Evolutionary conservation across 2,329 filamentous ascomycete genomes (phyloP).

Genomic region (Apiospora kogelbergensis): DNA sequence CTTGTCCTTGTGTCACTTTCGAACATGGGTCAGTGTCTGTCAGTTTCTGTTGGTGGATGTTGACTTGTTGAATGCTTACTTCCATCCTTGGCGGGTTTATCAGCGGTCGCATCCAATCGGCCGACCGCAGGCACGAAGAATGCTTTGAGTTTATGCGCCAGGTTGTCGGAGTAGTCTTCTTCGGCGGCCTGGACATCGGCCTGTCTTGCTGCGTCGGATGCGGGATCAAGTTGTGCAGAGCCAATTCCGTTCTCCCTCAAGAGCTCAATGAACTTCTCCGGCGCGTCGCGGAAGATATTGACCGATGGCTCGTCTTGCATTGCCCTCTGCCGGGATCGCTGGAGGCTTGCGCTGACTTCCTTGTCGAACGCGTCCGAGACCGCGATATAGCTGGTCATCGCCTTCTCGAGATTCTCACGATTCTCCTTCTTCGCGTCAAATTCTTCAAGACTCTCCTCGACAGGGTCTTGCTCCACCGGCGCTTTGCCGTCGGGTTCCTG

Average conservation of each 20-base stretch:
- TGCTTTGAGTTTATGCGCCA: slow-evolving; percentile 22
- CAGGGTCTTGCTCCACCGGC: slow-evolving; percentile 29
- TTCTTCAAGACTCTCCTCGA: slow-evolving; percentile 36
- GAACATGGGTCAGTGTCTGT: slow-evolving; percentile 41
- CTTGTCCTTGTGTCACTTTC: slow-evolving; percentile 45
- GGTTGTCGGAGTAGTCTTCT: slow-evolving; percentile 23
- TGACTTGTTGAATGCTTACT: slow-evolving; percentile 13
- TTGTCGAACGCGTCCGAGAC: slow-evolving; percentile 30
- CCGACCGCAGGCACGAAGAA: slow-evolving; percentile 30
- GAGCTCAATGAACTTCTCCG: not conserved
- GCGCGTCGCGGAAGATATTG: slow-evolving; percentile 8
- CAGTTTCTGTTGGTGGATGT: slow-evolving; percentile 15
- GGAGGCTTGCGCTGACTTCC: slow-evolving; percentile 15
- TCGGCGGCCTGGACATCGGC: slow-evolving; percentile 22
- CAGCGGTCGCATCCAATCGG: slow-evolving; percentile 18
- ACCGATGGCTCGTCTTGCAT: not conserved
- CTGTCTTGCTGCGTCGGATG: slow-evolving; percentile 16
- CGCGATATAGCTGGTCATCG: slow-evolving; percentile 29
- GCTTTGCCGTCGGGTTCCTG: slow-evolving; percentile 35
- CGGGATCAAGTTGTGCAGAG: not conserved
- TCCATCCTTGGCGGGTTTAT: slow-evolving; percentile 17
- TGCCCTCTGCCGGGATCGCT: slow-evolving; percentile 21
- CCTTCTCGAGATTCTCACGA: slow-evolving; percentile 28
- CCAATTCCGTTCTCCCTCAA: not conserved
- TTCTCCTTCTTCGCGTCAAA: slow-evolving; percentile 36